phyloP scores from a whole-genome alignment of 495 filamentous ascomycete genomes.

The Talaromyces stipitatus region DNA sequence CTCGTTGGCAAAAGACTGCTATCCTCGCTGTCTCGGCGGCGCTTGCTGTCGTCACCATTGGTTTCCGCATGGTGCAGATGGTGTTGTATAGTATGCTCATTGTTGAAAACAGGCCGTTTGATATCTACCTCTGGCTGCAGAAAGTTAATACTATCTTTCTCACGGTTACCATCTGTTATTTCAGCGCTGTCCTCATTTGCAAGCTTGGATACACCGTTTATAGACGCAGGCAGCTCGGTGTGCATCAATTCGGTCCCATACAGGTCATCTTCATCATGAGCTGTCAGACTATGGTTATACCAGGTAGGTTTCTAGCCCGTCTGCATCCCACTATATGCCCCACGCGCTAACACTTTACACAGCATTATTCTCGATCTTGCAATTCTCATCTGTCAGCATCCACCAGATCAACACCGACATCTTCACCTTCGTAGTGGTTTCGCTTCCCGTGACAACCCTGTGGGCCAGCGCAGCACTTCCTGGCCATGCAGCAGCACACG shows the following conservation, averaged over 20 bases:
- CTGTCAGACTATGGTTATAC: slow-evolving; percentile 70
- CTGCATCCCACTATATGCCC: slow-evolving; percentile 2
- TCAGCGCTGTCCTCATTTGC: slow-evolving; percentile 61
- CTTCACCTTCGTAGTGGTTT: slow-evolving; percentile 61
- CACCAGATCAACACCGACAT: slow-evolving; percentile 54
- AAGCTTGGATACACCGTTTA: slow-evolving; percentile 60
- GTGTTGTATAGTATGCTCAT: slow-evolving; percentile 51
- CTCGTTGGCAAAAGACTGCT: slow-evolving; percentile 26
- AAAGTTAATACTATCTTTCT: slow-evolving; percentile 45
- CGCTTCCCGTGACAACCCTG: slow-evolving; percentile 72
- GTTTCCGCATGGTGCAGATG: slow-evolving; percentile 50
- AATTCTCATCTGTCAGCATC: slow-evolving; percentile 50
- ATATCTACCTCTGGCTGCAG: slow-evolving; percentile 35
- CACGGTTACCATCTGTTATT: slow-evolving; percentile 65
- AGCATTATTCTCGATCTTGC: slow-evolving; percentile 65
- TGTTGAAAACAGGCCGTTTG: slow-evolving; percentile 16
- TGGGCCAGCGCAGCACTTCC: slow-evolving; percentile 53
- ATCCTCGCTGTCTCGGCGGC: slow-evolving; percentile 42
- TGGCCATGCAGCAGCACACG: background rate
- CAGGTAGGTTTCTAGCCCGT: slow-evolving; percentile 45
- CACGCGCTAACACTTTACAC: slow-evolving; percentile 4
- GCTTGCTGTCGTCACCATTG: slow-evolving; percentile 49
- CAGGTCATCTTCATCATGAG: slow-evolving; percentile 68
- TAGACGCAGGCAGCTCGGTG: slow-evolving; percentile 47
- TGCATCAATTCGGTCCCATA: slow-evolving; percentile 57